phyloP scores from a whole-genome alignment of 768 basidiomycete genomes.

The Calocybe indica region DNA sequence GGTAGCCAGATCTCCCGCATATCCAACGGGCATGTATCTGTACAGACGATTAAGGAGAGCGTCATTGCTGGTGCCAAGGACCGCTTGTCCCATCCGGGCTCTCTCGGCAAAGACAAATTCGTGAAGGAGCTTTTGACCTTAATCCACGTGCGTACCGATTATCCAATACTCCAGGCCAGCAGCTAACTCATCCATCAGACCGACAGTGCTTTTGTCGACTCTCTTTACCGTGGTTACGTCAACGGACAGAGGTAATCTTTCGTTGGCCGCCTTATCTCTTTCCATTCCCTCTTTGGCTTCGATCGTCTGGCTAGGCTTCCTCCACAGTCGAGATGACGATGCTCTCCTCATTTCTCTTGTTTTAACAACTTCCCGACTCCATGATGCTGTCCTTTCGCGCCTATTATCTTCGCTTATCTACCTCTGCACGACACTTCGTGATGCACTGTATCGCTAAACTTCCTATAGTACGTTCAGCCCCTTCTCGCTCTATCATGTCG shows the following conservation, averaged over 20 bases:
- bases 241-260: constrained; percentile 10
- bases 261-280: background rate
- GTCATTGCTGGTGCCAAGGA: constrained; percentile 19
- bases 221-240: constrained; percentile 49
- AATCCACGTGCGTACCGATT: constrained; percentile 44
- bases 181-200: constrained; percentile 33
- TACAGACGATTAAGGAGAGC: constrained; percentile 20
- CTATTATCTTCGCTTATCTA: too few relatives aligned
- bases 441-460: too few relatives aligned
- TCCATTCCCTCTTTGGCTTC: constrained; percentile 1
- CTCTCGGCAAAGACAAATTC: constrained; percentile 49
- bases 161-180: background rate
- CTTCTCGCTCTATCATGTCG: too few relatives aligned
- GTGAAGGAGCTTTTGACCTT: constrained; percentile 53
- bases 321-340: too few relatives aligned
- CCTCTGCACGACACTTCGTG: too few relatives aligned
- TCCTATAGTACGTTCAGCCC: too few relatives aligned
- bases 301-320: background rate
- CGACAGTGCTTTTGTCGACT: constrained; percentile 61
- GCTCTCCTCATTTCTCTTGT: too few relatives aligned
- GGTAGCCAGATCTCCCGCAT: constrained; percentile 16
- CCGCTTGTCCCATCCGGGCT: constrained; percentile 14
- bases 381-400: too few relatives aligned
- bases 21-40: constrained; percentile 4
- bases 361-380: too few relatives aligned